Percentiles rank a stretch among this genome's conserved stretches.
phyloP scores from a whole-genome alignment of 1,284 basidiomycete genomes.

The Heterobasidion occidentale region DNA sequence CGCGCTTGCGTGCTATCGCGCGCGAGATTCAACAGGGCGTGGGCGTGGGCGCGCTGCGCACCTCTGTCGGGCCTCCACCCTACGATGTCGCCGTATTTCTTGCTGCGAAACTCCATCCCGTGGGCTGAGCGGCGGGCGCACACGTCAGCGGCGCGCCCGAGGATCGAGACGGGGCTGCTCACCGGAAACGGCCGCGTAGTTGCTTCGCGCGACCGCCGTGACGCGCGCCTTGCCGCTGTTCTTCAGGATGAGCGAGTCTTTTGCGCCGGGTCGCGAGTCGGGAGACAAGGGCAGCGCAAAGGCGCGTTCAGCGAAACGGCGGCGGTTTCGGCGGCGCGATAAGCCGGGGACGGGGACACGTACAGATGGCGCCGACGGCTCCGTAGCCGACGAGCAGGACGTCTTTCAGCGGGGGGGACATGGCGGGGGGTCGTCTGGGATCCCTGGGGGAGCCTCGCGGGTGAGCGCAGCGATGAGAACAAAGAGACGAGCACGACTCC shows the following conservation, averaged over 20 bases:
- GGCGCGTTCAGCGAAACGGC: not conserved
- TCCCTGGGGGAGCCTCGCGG: not conserved
- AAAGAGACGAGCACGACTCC: not conserved
- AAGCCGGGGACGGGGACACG: conserved; percentile 7
- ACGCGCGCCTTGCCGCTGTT: conserved; percentile 56
- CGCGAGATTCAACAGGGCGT: not conserved
- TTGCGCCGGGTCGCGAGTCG: not conserved
- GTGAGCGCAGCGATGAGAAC: not conserved
- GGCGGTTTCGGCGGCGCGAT: no score
- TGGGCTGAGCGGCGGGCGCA: conserved; percentile 22
- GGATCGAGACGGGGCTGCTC: conserved; percentile 6
- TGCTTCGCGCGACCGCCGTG: conserved; percentile 69
- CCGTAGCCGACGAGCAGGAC: conserved; percentile 51
- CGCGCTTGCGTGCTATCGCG: not conserved
- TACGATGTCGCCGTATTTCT: conserved; percentile 48
- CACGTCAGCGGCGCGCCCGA: not conserved
- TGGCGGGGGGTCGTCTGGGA: not conserved
- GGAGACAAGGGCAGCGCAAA: not conserved
- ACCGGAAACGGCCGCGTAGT: conserved; percentile 55
- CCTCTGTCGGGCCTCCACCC: conserved; percentile 59
- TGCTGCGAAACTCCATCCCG: conserved; percentile 50
- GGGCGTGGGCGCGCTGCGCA: conserved; percentile 20
- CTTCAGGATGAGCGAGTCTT: conserved; percentile 60
- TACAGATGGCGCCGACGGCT: conserved; percentile 51
- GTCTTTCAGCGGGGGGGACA: conserved; percentile 26